phyloP scores from a whole-genome alignment of 495 filamentous ascomycete genomes.

The Penicillium coffeae region DNA sequence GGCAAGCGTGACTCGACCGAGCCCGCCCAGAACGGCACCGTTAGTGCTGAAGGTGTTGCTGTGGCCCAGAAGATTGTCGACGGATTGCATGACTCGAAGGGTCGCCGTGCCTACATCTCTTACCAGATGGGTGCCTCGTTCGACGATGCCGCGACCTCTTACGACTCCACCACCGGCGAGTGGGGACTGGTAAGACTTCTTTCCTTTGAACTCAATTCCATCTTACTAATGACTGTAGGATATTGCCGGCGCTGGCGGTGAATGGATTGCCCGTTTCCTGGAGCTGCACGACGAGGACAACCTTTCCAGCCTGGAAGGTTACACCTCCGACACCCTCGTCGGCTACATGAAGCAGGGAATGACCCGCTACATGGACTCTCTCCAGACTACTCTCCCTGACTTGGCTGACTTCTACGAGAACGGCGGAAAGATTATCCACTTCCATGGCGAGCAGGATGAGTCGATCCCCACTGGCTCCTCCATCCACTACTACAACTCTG shows the following conservation, averaged over 20 bases:
- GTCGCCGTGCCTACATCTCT: slow-evolving; percentile 42
- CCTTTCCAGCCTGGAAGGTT: slow-evolving; percentile 35
- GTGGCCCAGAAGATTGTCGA: slow-evolving; percentile 38
- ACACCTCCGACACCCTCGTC: slow-evolving; percentile 45
- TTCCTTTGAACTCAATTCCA: neutral
- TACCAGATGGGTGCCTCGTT: slow-evolving; percentile 41
- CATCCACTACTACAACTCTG: slow-evolving; percentile 47
- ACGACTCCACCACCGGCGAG: slow-evolving; percentile 32
- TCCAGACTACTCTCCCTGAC: slow-evolving; percentile 42
- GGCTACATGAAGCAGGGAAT: slow-evolving; percentile 38
- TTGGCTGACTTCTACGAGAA: slow-evolving; percentile 36
- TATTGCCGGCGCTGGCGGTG: slow-evolving; percentile 32
- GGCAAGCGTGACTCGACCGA: slow-evolving; percentile 5
- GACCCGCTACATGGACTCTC: slow-evolving; percentile 12
- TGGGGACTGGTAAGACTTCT: slow-evolving; percentile 28
- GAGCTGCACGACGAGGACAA: slow-evolving; percentile 23
- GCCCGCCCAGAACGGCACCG: slow-evolving; percentile 43
- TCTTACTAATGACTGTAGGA: neutral
- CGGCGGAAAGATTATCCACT: slow-evolving; percentile 50
- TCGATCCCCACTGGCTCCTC: slow-evolving; percentile 46
- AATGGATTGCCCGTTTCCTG: slow-evolving; percentile 31
- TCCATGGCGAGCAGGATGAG: slow-evolving; percentile 50
- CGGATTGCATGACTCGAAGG: slow-evolving; percentile 42
- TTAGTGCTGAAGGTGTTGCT: slow-evolving; percentile 34
- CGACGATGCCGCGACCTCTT: slow-evolving; percentile 40